Evolutionary conservation across 805 yeast genomes (phyloP).

Genomic region (Schwanniomyces vanrijiae): DNA sequence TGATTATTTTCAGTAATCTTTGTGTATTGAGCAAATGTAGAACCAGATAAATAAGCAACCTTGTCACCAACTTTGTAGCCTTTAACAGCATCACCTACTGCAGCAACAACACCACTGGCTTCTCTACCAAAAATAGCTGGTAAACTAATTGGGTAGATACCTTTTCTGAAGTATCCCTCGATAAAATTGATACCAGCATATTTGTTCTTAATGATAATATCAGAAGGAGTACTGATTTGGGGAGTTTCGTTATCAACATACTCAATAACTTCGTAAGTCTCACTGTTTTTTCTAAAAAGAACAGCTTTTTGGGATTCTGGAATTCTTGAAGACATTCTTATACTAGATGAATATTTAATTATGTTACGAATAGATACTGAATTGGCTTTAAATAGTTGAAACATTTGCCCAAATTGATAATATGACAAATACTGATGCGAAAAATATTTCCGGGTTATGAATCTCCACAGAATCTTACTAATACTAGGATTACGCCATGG

Average conservation of each 20-base stretch:
- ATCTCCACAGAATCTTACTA: background rate
- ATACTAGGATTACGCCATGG: background rate
- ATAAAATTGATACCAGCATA: constrained; percentile 82
- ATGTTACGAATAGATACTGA: background rate
- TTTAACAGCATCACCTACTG: constrained; percentile 58
- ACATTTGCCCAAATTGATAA: background rate
- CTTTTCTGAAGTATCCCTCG: constrained; percentile 80
- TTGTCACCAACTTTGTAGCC: constrained; percentile 66
- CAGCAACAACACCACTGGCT: constrained; percentile 69
- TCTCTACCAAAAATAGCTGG: constrained; percentile 76
- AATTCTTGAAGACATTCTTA: constrained; percentile 1
- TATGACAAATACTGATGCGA: background rate
- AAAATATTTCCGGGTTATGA: background rate
- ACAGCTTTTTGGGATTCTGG: constrained; percentile 52
- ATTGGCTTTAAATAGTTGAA: background rate
- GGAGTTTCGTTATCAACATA: constrained; percentile 62
- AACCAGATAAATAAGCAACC: constrained; percentile 53
- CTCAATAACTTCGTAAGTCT: constrained; percentile 54
- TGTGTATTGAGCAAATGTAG: constrained; percentile 74
- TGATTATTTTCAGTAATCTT: constrained; percentile 38
- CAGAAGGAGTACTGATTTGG: constrained; percentile 44
- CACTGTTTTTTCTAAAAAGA: constrained; percentile 54
- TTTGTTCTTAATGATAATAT: constrained; percentile 68
- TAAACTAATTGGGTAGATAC: constrained; percentile 59
- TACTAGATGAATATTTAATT: background rate